A percentile compares a stretch with the other conserved stretches of the same genome.
These are phyloP conservation scores for Parachaetomium inaequale DNA, from an alignment of 495 filamentous ascomycete species.

Conservation along the genomic window DNA sequence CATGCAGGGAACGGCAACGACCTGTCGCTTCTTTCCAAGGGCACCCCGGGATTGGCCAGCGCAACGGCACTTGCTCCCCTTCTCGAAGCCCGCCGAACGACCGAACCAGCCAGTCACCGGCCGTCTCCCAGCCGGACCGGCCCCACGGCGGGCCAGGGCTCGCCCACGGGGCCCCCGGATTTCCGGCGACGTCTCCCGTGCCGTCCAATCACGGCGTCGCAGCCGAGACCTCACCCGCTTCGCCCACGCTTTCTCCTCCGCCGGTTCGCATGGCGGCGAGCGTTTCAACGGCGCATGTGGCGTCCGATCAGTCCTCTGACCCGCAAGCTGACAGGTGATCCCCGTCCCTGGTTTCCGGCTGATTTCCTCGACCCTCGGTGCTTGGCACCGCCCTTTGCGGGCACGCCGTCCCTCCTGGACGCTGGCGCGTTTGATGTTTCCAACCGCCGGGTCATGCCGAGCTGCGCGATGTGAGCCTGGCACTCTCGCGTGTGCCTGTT, in stretches of 20 bases:
- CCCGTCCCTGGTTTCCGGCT: background rate
- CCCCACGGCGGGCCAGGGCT: background rate
- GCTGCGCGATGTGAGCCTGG: background rate
- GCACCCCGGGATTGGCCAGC: slow-evolving; percentile 6
- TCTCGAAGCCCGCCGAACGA: slow-evolving; percentile 14
- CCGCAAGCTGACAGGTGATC: slow-evolving; percentile 3
- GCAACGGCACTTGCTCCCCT: slow-evolving; percentile 9
- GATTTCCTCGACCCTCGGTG: background rate
- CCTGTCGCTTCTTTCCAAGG: slow-evolving; percentile 7
- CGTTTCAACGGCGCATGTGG: slow-evolving; percentile 18
- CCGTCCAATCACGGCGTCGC: slow-evolving; percentile 13
- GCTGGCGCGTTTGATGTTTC: background rate
- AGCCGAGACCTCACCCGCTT: background rate
- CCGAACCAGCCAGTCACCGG: background rate
- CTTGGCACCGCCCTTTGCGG: background rate
- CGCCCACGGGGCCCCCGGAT: slow-evolving; percentile 11
- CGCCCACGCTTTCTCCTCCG: background rate
- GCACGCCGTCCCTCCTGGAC: background rate
- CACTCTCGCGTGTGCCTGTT: background rate
- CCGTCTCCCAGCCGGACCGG: background rate
- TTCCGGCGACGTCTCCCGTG: slow-evolving; percentile 21
- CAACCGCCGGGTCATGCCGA: slow-evolving; percentile 6
- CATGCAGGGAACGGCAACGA: slow-evolving; percentile 10
- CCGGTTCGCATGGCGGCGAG: slow-evolving; percentile 1
- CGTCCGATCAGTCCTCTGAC: background rate